phyloP scores from a whole-genome alignment of 2,329 filamentous ascomycete genomes.

The Microdochium paspali region DNA sequence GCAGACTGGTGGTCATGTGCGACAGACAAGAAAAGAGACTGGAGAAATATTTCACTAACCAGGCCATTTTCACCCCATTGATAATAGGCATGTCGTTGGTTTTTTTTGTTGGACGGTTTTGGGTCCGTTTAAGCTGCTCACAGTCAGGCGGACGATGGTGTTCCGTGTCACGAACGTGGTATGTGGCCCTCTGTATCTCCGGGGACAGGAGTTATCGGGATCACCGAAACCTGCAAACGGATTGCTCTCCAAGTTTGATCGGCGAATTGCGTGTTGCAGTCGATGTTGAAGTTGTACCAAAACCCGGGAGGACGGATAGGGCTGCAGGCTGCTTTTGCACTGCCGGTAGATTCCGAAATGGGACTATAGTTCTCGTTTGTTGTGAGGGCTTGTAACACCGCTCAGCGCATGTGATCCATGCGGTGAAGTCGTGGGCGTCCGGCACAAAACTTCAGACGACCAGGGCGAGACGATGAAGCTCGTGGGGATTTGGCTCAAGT shows the following conservation, averaged over 20 bases:
- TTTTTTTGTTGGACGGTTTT: not conserved
- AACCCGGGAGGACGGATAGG: not conserved
- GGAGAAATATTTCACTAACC: slow-evolving; percentile 39
- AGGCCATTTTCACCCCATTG: slow-evolving; percentile 64
- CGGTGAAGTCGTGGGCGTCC: too few species aligned
- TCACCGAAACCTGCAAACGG: not conserved
- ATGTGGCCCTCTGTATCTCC: not conserved
- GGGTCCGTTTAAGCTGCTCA: not conserved
- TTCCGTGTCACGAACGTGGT: not conserved
- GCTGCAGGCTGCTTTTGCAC: not conserved
- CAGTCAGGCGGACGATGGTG: not conserved
- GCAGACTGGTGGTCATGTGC: not conserved
- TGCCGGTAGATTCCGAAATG: too few species aligned
- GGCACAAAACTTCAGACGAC: too few species aligned
- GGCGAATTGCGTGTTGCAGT: not conserved
- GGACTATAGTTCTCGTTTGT: too few species aligned
- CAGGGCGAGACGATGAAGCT: too few species aligned
- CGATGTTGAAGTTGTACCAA: not conserved
- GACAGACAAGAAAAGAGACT: not conserved
- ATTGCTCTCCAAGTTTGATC: not conserved
- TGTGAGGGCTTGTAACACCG: too few species aligned
- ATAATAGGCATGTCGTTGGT: slow-evolving; percentile 51
- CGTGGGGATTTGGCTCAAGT: too few species aligned
- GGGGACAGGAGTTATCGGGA: too few species aligned
- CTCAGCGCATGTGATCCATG: too few species aligned